These are phyloP conservation scores for Lobosporangium transversale DNA, from an alignment of 192 early-diverging fungal genomes.

Conservation along the genomic window DNA sequence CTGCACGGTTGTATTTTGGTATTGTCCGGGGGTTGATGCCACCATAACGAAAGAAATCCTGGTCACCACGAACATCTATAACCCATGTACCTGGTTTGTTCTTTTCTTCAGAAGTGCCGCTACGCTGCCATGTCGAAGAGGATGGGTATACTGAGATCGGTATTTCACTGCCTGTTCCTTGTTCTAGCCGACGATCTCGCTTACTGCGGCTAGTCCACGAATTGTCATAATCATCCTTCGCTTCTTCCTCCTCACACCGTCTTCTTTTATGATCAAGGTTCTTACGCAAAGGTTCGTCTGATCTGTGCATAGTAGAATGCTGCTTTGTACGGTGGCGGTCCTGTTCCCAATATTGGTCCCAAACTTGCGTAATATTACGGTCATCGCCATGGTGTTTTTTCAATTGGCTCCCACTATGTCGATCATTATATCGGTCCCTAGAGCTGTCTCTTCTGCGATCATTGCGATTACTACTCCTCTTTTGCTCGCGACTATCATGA, in stretches of 20 bases:
- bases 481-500: neutral
- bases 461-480: neutral
- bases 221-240: constrained; percentile 12
- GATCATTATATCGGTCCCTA: constrained; percentile 11
- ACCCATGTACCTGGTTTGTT: constrained; percentile 36
- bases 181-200: neutral
- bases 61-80: constrained; percentile 53
- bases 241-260: neutral
- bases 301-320: neutral
- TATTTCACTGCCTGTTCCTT: no score
- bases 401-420: no score
- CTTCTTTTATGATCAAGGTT: constrained; percentile 28
- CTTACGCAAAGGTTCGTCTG: neutral
- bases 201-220: constrained; percentile 7
- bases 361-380: neutral
- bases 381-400: neutral
- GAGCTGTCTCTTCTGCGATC: neutral
- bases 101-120: neutral
- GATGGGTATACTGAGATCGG: no score
- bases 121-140: neutral
- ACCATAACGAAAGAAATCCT: constrained; percentile 40
- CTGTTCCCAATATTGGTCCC: no score
- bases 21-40: constrained; percentile 15
- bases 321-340: neutral
- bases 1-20: constrained; percentile 39